These are phyloP conservation scores for Haplosporangium sp. DNA, from an alignment of 371 early-diverging fungal genomes.

Conservation along the genomic window DNA sequence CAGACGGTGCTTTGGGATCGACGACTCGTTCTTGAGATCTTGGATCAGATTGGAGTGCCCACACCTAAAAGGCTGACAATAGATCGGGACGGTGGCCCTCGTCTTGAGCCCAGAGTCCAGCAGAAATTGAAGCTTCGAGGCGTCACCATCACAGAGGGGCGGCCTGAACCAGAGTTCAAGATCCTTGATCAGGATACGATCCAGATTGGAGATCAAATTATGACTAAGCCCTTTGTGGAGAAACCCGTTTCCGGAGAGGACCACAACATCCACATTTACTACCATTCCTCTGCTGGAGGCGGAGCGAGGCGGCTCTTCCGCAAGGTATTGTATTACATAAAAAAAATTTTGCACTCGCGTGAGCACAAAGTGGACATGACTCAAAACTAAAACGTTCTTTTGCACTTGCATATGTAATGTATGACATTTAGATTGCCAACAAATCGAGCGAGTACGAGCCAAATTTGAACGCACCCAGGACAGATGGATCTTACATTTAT, in stretches of 20 bases:
- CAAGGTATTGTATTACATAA: constrained; percentile 69
- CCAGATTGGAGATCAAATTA: constrained; percentile 68
- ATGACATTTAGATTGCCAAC: constrained; percentile 79
- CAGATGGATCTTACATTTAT: constrained; percentile 92
- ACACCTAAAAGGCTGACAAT: constrained; percentile 88
- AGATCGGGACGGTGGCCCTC: constrained; percentile 79
- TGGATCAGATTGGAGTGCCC: constrained; percentile 88
- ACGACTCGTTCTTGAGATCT: constrained; percentile 85
- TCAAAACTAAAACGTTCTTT: neutral
- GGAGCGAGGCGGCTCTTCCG: constrained; percentile 95
- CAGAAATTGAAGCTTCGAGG: constrained; percentile 58
- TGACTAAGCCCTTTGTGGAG: constrained; percentile 97
- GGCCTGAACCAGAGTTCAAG: constrained; percentile 55
- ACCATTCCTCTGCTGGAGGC: constrained; percentile 84
- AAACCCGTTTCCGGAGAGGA: constrained; percentile 98
- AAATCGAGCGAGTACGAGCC: constrained; percentile 95
- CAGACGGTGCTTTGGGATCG: constrained; percentile 95
- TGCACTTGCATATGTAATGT: neutral
- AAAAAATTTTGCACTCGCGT: too few species aligned
- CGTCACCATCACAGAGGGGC: constrained; percentile 60
- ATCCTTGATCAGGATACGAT: constrained; percentile 82
- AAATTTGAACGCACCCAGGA: constrained; percentile 70
- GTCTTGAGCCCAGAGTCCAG: constrained; percentile 62
- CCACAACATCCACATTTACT: constrained; percentile 98
- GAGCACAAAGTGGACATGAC: too few species aligned